A percentile compares a stretch with the other conserved stretches of the same genome.
Evolutionary conservation across 73 alveolate genomes (phyloP).

Genomic region (Effrenium voratum): DNA sequence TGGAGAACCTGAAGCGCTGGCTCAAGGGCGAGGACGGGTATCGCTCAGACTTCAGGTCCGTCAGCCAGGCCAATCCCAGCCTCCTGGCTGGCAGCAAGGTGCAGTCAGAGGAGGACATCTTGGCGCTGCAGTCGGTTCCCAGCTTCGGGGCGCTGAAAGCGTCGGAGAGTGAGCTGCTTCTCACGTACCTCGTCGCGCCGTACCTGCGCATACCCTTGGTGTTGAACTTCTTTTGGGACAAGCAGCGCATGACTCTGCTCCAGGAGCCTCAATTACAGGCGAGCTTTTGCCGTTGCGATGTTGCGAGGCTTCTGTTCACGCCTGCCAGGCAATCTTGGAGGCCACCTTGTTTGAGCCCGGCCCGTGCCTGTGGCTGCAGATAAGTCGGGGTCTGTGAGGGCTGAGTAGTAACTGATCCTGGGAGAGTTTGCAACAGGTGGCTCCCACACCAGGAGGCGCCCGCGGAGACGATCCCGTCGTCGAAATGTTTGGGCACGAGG

Average conservation of each 20-base stretch:
- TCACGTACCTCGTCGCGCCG: conserved; percentile 78
- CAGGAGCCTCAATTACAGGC: conserved; percentile 77
- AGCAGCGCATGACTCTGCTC: conserved; percentile 72
- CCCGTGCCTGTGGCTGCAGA: not conserved
- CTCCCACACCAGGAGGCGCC: conserved; percentile 25
- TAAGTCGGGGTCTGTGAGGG: not conserved
- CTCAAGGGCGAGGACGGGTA: conserved; percentile 48
- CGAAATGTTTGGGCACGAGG: not conserved
- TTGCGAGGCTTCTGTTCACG: not conserved
- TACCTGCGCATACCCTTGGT: conserved; percentile 72
- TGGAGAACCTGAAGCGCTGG: conserved; percentile 66
- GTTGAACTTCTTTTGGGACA: conserved; percentile 81
- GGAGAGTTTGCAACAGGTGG: conserved; percentile 12
- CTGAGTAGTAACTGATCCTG: not conserved
- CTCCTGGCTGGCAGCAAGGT: conserved; percentile 58
- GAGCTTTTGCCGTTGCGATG: not conserved
- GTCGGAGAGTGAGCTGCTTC: conserved; percentile 56
- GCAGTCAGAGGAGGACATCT: conserved; percentile 68
- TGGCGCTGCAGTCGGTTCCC: conserved; percentile 80
- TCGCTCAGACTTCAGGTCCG: conserved; percentile 51
- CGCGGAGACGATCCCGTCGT: conserved; percentile 23
- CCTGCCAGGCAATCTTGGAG: conserved; percentile 49
- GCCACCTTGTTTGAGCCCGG: conserved; percentile 81
- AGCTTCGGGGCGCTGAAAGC: conserved; percentile 42
- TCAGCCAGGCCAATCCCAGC: conserved; percentile 68